Conservation (phyloP, 148 eudicot species). For the Persicaria tinctoria region DNA sequence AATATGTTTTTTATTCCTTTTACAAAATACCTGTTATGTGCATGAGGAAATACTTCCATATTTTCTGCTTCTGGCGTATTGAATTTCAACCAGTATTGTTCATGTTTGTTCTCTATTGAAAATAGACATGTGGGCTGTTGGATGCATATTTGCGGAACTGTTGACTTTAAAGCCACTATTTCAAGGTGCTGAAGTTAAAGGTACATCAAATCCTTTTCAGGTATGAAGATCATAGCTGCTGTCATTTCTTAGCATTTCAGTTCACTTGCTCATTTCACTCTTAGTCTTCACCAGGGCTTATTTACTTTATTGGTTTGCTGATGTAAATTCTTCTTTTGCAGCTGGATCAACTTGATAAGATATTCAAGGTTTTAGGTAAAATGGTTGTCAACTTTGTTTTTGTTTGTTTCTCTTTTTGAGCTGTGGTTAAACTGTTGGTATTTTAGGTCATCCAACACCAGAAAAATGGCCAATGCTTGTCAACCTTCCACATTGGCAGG, state of each 20-base stretch:
- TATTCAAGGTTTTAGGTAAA: slow-evolving; percentile 96
- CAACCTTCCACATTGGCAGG: slow-evolving; percentile 96
- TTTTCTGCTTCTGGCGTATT: not conserved
- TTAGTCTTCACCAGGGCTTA: slow-evolving; percentile 6
- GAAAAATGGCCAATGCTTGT: slow-evolving; percentile 96
- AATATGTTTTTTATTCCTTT: not conserved
- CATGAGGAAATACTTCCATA: not conserved
- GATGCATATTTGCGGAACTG: slow-evolving; percentile 99
- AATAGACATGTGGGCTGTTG: slow-evolving; percentile 99
- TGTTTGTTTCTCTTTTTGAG: slow-evolving; percentile 1
- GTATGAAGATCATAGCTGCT: slow-evolving; percentile 22
- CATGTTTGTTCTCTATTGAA: not conserved
- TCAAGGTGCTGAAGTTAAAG: slow-evolving; percentile 98
- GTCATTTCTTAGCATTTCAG: not conserved
- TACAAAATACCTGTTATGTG: not conserved
- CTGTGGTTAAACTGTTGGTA: slow-evolving; percentile 1
- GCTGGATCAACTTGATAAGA: slow-evolving; percentile 98
- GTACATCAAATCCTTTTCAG: slow-evolving; percentile 91
- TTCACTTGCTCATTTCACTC: not conserved
- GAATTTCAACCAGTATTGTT: too few relatives aligned
- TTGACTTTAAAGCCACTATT: slow-evolving; percentile 88
- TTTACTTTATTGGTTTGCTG: slow-evolving; percentile 10
- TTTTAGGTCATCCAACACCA: slow-evolving; percentile 85
- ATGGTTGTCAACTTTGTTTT: slow-evolving; percentile 8
- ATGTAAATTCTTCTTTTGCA: slow-evolving; percentile 31